Evolutionary conservation across 2,329 filamentous ascomycete genomes (phyloP).

Genomic region (Aureobasidium sp.): DNA sequence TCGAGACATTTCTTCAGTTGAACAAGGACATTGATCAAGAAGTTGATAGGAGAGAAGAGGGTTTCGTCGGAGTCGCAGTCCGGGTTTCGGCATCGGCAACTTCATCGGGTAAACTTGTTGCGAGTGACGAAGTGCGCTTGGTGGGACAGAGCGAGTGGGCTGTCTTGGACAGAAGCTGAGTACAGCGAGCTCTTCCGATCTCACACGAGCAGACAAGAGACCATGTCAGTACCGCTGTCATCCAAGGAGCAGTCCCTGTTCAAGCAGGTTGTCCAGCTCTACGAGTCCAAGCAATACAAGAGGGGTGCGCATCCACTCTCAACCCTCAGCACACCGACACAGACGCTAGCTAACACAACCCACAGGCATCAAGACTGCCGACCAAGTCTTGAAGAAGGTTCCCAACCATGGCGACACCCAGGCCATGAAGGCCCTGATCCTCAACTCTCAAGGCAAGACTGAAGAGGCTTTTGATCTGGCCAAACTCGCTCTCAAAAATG

Average conservation of each 20-base stretch:
- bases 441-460: slow-evolving; percentile 85
- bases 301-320: slow-evolving; percentile 47
- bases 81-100: not conserved
- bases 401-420: slow-evolving; percentile 96
- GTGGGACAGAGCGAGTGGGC: not conserved
- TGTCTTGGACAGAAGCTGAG: not conserved
- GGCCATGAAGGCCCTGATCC: slow-evolving; percentile 97
- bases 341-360: slow-evolving; percentile 22
- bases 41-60: no score
- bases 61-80: not conserved
- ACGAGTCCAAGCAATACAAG: slow-evolving; percentile 99
- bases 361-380: slow-evolving; percentile 81
- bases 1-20: not conserved
- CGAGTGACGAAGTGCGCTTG: slow-evolving; percentile 4
- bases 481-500: slow-evolving; percentile 84
- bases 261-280: slow-evolving; percentile 86
- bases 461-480: slow-evolving; percentile 91
- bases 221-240: slow-evolving; percentile 50
- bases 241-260: slow-evolving; percentile 94
- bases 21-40: not conserved
- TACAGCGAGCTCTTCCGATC: not conserved
- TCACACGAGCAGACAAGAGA: slow-evolving; percentile 10
- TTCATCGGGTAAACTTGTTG: not conserved
- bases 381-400: slow-evolving; percentile 91
- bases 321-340: slow-evolving; percentile 15